Base-by-base conservation (phyloP, 352 stramenopile genomes). In the Globisporangium perplexum region DNA sequence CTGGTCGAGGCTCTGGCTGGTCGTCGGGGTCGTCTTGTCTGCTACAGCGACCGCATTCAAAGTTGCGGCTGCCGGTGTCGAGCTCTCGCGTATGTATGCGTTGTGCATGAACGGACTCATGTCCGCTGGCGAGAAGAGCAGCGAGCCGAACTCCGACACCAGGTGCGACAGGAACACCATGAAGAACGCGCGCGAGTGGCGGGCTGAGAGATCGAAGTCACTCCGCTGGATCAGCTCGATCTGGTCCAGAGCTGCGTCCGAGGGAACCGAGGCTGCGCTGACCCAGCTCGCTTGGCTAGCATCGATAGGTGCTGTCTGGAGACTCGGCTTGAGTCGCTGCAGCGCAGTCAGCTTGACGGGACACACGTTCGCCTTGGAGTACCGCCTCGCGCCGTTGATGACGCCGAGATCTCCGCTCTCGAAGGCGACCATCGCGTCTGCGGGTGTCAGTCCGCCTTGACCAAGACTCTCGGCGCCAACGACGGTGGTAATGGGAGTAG, bases 101-200 rank as follows among this genome's bases (percentile, higher is more conserved):
- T 79, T 85, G 62, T 76, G 66, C 7, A 74, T 63, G 44, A 86
- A 89, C 8, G 68, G 66, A 4, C 66, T 83, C 62, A 89, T 69
- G 42, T 91, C 80, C 12, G 59, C 65, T 0, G 75, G 77, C 12
- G 72, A 72, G 59, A 89, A 91, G 15, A 91, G 57, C 18, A 91
- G 50, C 14, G 71, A 73, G 1, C 75, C 69, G 31, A 76, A 85
- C 43, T 82, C 77, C 0, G 67, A 68, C 0, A 69, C 50, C 4
- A 87, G 36, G n/a, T 86, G 78, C 6, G 64, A 59, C 1, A 86
- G 51, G 15, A 77, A 59, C 24, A 88, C 59, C 23, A 69, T 47
- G 0, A 72, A 60, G 10, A 82, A 74, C 14, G 53, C 59, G 3
- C 66, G 62, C 7, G 64, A 75, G 57, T 82, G 69, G 26, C 53